Evolutionary conservation across 108 stramenopile genomes (phyloP).

Genomic region (Phaeodactylum tricornutum): DNA sequence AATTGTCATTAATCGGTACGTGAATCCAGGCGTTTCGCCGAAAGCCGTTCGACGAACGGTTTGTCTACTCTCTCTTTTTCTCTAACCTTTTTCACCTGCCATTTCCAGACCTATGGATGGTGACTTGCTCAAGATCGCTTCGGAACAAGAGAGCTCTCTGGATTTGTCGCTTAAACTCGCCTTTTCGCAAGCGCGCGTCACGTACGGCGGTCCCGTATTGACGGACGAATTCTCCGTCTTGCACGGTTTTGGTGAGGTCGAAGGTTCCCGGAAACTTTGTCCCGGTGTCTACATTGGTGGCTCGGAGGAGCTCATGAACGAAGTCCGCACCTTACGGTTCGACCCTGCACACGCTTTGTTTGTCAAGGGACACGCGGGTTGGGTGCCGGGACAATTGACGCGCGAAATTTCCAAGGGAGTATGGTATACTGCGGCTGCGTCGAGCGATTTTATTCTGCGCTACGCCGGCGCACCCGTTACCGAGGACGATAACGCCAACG

Average conservation of each 20-base stretch:
- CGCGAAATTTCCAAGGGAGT: conserved; percentile 81
- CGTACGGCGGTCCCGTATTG: conserved; percentile 82
- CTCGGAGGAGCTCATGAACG: conserved; percentile 68
- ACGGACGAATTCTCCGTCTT: conserved; percentile 71
- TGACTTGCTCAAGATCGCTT: conserved; percentile 52
- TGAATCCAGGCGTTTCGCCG: too few species aligned
- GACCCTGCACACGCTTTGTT: conserved; percentile 60
- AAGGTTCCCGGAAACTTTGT: conserved; percentile 69
- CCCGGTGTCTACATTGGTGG: conserved; percentile 82
- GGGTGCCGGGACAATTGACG: conserved; percentile 75
- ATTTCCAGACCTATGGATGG: conserved; percentile 55
- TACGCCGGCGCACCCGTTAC: conserved; percentile 70
- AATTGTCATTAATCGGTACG: conserved; percentile 82
- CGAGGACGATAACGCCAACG: conserved; percentile 54
- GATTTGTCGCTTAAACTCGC: conserved; percentile 71
- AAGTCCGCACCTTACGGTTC: conserved; percentile 56
- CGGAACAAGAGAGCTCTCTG: conserved; percentile 46
- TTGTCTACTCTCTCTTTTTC: background rate
- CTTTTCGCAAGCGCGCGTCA: conserved; percentile 53
- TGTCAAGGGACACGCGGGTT: conserved; percentile 81
- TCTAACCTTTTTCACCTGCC: conserved; percentile 3
- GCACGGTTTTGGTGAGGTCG: conserved; percentile 76
- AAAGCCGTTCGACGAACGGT: background rate
- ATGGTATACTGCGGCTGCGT: conserved; percentile 70
- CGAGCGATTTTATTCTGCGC: conserved; percentile 65